phyloP scores from a whole-genome alignment of 2,329 filamentous ascomycete genomes.

The Diplodia scrobiculata region DNA sequence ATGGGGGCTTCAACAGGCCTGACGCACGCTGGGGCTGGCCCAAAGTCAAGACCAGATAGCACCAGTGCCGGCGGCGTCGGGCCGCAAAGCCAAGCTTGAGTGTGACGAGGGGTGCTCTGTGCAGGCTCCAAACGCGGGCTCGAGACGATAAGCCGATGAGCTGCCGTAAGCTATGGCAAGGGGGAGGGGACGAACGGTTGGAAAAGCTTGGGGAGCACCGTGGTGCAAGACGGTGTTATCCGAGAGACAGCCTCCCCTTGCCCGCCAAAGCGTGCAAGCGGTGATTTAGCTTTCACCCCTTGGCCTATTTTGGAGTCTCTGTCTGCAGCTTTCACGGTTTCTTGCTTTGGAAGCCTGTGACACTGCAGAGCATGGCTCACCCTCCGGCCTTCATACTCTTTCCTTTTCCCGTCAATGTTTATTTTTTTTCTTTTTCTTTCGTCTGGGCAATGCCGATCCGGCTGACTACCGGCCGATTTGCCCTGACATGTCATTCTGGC shows the following conservation, averaged over 20 bases:
- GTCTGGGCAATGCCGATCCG: not conserved
- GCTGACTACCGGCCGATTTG: not conserved
- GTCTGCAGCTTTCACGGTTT: not conserved
- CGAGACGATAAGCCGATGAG: not conserved
- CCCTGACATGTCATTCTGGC: not conserved
- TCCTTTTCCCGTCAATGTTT: not conserved
- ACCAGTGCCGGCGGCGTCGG: not conserved
- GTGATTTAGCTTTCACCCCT: not conserved
- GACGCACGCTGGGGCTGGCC: not conserved
- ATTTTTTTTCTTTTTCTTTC: not conserved
- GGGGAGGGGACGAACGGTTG: not conserved
- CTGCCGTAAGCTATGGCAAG: not conserved
- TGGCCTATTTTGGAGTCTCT: not conserved
- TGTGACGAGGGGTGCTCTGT: slow-evolving; percentile 20
- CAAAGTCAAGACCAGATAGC: not conserved
- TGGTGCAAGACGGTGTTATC: not conserved
- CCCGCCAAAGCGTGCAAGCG: not conserved
- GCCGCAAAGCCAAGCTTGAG: slow-evolving; percentile 10
- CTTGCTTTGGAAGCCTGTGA: not conserved
- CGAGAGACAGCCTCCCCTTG: not conserved
- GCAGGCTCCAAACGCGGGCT: not conserved
- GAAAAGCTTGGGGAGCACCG: not conserved
- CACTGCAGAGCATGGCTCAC: not conserved
- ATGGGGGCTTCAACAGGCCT: slow-evolving; percentile 6
- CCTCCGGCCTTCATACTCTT: not conserved